phyloP scores from a whole-genome alignment of 1,284 basidiomycete genomes.

The Malassezia caprae region DNA sequence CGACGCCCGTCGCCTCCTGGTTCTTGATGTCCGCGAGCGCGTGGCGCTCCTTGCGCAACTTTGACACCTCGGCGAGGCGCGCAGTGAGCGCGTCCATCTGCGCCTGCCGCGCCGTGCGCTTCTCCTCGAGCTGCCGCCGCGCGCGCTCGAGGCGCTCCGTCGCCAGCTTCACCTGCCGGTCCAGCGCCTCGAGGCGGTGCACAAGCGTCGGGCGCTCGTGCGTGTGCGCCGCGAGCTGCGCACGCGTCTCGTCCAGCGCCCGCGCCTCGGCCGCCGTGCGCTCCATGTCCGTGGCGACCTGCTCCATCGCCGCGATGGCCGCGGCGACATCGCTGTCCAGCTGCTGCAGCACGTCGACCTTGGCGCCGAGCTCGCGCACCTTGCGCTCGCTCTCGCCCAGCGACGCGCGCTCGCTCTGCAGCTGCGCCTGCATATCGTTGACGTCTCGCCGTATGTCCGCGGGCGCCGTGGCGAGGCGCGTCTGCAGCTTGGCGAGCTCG shows the following conservation, averaged over 20 bases:
- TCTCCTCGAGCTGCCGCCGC: conserved; percentile 21
- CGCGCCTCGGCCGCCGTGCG: conserved; percentile 7
- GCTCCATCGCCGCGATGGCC: conserved; percentile 28
- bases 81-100: conserved; percentile 9
- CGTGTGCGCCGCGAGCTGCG: conserved; percentile 10
- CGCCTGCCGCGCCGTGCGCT: conserved; percentile 18
- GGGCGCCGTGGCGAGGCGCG: conserved; percentile 28
- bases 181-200: conserved; percentile 17
- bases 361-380: conserved; percentile 49
- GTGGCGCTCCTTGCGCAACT: conserved; percentile 12
- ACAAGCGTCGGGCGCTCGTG: conserved; percentile 23
- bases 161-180: conserved; percentile 11
- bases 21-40: conserved; percentile 7
- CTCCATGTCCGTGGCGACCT: conserved; percentile 30
- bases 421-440: conserved; percentile 51
- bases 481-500: conserved; percentile 35
- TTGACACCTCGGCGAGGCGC: conserved; percentile 12
- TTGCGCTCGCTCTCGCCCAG: conserved; percentile 67
- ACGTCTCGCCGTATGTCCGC: conserved; percentile 30
- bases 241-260: conserved; percentile 18
- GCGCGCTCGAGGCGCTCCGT: conserved; percentile 7
- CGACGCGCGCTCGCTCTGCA: conserved; percentile 59
- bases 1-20: conserved; percentile 7
- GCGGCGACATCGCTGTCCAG: conserved; percentile 20
- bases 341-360: conserved; percentile 25